Evolutionary conservation across 495 filamentous ascomycete species (phyloP).

Genomic region (Evansstolkia leycettana): DNA sequence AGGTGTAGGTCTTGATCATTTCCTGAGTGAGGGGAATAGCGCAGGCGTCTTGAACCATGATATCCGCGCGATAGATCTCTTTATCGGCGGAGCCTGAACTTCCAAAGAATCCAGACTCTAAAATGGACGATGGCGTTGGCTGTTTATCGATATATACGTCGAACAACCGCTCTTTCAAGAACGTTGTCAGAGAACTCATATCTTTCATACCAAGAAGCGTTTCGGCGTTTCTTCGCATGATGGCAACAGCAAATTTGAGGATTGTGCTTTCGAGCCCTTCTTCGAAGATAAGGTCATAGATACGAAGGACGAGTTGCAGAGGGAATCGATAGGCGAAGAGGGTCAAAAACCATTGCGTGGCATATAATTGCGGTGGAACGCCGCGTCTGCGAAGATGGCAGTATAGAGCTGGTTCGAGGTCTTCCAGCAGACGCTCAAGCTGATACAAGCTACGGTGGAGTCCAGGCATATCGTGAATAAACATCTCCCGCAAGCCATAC

Average conservation of each 20-base stretch:
- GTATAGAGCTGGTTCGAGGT: conserved; percentile 85
- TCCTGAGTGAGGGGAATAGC: conserved; percentile 75
- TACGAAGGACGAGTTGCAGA: conserved; percentile 85
- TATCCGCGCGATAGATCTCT: conserved; percentile 88
- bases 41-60: conserved; percentile 87
- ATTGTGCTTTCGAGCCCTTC: conserved; percentile 87
- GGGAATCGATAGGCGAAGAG: conserved; percentile 99
- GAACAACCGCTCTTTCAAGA: conserved; percentile 87
- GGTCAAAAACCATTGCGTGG: conserved; percentile 97
- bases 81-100: conserved; percentile 82
- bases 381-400: conserved; percentile 85
- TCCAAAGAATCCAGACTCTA: conserved; percentile 96
- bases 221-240: conserved; percentile 87
- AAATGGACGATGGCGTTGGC: conserved; percentile 72
- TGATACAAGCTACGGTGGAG: conserved; percentile 88
- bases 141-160: conserved; percentile 94
- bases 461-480: conserved; percentile 92
- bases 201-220: conserved; percentile 77
- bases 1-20: conserved; percentile 62
- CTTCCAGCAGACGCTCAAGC: conserved; percentile 89
- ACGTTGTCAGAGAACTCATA: conserved; percentile 74
- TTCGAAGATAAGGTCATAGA: conserved; percentile 93
- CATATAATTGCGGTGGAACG: conserved; percentile 85
- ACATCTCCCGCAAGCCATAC: conserved; percentile 85
- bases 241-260: conserved; percentile 81